Conservation (phyloP, 441 rosid genomes). For the Bocquillonia castaneifolia region DNA sequence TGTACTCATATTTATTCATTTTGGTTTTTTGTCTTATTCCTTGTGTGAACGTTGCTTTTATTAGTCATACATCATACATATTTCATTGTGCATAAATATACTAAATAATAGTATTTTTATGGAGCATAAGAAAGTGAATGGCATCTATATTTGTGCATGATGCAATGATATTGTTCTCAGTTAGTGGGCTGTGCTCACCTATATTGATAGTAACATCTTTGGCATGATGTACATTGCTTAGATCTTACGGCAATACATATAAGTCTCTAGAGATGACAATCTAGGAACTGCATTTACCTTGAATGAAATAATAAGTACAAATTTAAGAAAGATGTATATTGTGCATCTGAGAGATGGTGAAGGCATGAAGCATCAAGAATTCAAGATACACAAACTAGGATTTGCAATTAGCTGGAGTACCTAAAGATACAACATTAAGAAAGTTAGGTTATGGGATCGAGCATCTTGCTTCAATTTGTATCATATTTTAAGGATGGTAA, state of each 20-base stretch:
- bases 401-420: not conserved
- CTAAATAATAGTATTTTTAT: not conserved
- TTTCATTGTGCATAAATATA: not conserved
- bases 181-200: not conserved
- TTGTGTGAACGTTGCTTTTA: not conserved
- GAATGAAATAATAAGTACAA: not conserved
- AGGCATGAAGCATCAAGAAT: not conserved
- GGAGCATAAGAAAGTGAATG: slow-evolving; percentile 4
- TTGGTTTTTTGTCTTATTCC: not conserved
- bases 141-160: slow-evolving; percentile 9
- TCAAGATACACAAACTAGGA: not conserved
- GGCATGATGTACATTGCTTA: not conserved
- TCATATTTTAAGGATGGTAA: not conserved
- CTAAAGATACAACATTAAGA: not conserved
- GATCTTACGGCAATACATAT: not conserved
- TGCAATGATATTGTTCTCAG: not conserved
- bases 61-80: not conserved
- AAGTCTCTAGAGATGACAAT: not conserved
- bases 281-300: not conserved
- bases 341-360: slow-evolving; percentile 2
- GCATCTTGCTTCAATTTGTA: not conserved
- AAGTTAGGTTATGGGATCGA: not conserved
- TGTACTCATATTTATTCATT: not conserved
- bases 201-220: not conserved
- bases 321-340: not conserved